phyloP scores from a whole-genome alignment of 2,329 filamentous ascomycete genomes.

The Fusarium sacchari region DNA sequence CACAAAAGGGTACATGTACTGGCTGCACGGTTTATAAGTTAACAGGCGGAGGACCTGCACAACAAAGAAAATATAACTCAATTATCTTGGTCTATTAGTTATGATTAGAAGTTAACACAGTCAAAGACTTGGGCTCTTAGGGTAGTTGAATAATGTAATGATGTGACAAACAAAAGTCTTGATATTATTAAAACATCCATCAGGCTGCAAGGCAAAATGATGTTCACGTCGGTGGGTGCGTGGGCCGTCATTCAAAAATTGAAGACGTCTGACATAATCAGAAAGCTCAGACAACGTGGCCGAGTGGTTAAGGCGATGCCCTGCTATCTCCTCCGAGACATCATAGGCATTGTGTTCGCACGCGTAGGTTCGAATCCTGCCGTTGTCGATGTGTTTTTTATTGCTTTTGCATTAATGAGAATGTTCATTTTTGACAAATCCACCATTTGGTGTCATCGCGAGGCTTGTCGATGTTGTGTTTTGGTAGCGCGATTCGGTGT shows the following conservation, averaged over 20 bases:
- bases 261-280: neutral
- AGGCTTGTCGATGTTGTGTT: fast-evolving
- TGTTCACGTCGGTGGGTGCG: fast-evolving
- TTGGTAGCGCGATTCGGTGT: neutral
- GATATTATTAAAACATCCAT: no score
- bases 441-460: fast-evolving
- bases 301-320: constrained; percentile 33
- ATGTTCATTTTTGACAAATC: neutral
- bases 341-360: constrained; percentile 32
- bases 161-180: no score
- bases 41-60: no score
- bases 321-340: constrained; percentile 25
- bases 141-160: no score
- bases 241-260: no score
- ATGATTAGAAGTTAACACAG: no score
- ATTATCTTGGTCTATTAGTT: no score
- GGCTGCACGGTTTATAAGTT: no score
- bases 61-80: no score
- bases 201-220: neutral
- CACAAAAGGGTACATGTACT: no score
- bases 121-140: no score
- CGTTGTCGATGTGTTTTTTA: constrained; percentile 8
- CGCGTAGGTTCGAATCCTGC: constrained; percentile 33
- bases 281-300: constrained; percentile 16
- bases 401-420: fast-evolving